These are phyloP conservation scores for Phytophthora sansomeana DNA, from an alignment of 352 stramenopile genomes.

Conservation along the genomic window DNA sequence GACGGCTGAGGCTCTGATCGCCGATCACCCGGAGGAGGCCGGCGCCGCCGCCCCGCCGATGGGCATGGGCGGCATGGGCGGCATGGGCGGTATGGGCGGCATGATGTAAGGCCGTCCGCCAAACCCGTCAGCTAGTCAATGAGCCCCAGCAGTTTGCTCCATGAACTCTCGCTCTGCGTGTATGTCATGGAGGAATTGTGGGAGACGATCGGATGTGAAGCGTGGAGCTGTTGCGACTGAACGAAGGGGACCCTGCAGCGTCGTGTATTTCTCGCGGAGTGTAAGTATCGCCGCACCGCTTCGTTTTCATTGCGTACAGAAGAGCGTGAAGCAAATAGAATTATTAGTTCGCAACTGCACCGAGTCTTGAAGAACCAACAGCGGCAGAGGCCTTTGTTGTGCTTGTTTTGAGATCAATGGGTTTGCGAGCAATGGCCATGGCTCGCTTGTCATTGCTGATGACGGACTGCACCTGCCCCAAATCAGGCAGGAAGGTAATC, in stretches of 20 bases:
- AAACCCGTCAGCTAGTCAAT: conserved; percentile 17
- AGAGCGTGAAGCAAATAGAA: conserved; percentile 47
- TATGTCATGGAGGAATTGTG: conserved; percentile 5
- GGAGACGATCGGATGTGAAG: conserved; percentile 31
- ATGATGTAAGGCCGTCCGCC: conserved; percentile 72
- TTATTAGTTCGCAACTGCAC: conserved; percentile 43
- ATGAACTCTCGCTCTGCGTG: conserved; percentile 23
- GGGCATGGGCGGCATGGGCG: conserved; percentile 86
- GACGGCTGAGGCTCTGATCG: conserved; percentile 99
- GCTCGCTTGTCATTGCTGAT: conserved; percentile 7
- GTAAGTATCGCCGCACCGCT: not conserved
- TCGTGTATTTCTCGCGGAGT: conserved; percentile 9
- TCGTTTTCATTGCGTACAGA: conserved; percentile 36
- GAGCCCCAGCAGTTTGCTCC: conserved; percentile 16
- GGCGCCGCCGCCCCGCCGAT: conserved; percentile 65
- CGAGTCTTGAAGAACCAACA: not conserved
- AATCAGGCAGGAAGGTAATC: conserved; percentile 23
- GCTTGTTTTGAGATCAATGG: too few species aligned
- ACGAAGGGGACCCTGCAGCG: conserved; percentile 32
- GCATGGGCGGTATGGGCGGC: conserved; percentile 87
- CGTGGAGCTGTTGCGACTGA: conserved; percentile 43
- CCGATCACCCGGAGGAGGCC: conserved; percentile 94
- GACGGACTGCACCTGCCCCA: conserved; percentile 27
- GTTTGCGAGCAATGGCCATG: not conserved
- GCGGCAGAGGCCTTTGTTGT: too few species aligned